Evolutionary conservation across 192 early-diverging fungal species (phyloP), one percentile per base, ranked within the genome.

Genomic region (Backusella circina): DNA sequence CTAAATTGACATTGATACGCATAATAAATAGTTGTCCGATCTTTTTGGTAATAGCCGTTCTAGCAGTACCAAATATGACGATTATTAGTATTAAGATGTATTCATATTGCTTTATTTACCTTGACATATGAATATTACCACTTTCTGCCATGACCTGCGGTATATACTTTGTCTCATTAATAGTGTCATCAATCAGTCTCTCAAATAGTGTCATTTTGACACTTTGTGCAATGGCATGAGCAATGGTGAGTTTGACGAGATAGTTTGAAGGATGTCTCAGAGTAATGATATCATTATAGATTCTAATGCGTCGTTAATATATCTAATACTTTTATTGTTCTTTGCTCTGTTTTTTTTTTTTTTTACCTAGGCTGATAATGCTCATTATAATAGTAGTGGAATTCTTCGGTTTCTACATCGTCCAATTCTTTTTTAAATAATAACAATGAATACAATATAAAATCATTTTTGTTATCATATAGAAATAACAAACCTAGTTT

Each of bases 171-270:
- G 93, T 96, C 16, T 88, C 91, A 65, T 92, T 88, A 74, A 99
- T 97, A 0, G 96, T 96, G 68, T 95, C 92, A 78, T 97, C 95
- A 74, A 99, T 95, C 71, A 97, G 82, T 35, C 88, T 89, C 83
- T 99, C 97, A 81, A 96, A 99, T 28, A 93, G 79, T 0, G 94
- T 92, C 79, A 99, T 94, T 81, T 99, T 99, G 57, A 94, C 95
- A 39, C 91, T 91, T 84, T 99, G 97, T 8, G 97, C 95, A 66
- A 99, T 93, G 3, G 95, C 97, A 84, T 99, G 97, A 2, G 94
- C 92, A 76, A 99, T 97, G 0, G 96, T 94, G 66, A 99, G 85
- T 81, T 97, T 99, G 77, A 95, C 91, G 87, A 97, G 91, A 67
- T 93, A 91, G 65, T 94, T 93, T 32, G 87, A 85, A 18, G 93